Conservation (phyloP, 2,329 filamentous ascomycete genomes). For the Claviceps africana region DNA sequence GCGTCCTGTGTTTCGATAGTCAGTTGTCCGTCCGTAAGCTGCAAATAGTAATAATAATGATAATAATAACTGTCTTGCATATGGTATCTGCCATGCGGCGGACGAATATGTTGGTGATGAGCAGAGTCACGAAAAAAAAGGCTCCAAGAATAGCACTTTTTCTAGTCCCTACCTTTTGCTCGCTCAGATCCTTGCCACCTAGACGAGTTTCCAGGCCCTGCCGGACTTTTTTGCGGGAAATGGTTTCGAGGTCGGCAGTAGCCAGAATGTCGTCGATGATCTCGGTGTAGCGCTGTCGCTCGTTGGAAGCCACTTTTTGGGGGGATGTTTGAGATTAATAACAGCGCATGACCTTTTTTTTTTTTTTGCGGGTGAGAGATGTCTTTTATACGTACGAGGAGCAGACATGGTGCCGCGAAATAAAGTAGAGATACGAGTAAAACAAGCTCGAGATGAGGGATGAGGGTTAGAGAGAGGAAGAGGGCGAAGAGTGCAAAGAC, state of each 20-base stretch:
- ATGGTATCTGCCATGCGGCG: background rate
- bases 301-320: slow-evolving; percentile 32
- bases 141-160: background rate
- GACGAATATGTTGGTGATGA: background rate
- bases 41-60: background rate
- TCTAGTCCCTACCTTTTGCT: slow-evolving; percentile 36
- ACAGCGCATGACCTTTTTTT: background rate
- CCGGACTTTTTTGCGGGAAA: slow-evolving; percentile 49
- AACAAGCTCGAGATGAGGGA: background rate
- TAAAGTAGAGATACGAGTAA: background rate
- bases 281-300: slow-evolving; percentile 37
- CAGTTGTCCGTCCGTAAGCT: background rate
- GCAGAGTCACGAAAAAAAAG: background rate
- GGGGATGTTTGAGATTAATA: background rate
- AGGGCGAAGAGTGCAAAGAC: too few relatives aligned
- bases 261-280: slow-evolving; percentile 47
- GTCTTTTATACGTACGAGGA: slow-evolving; percentile 10
- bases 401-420: slow-evolving; percentile 10
- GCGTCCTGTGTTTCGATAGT: slow-evolving; percentile 33
- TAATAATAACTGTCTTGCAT: background rate
- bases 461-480: background rate
- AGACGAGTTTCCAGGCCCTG: slow-evolving; percentile 40
- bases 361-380: background rate
- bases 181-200: slow-evolving; percentile 41
- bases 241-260: slow-evolving; percentile 45